These are phyloP conservation scores for Naganishia randhawae DNA, from an alignment of 768 basidiomycete species.

Conservation along the genomic window DNA sequence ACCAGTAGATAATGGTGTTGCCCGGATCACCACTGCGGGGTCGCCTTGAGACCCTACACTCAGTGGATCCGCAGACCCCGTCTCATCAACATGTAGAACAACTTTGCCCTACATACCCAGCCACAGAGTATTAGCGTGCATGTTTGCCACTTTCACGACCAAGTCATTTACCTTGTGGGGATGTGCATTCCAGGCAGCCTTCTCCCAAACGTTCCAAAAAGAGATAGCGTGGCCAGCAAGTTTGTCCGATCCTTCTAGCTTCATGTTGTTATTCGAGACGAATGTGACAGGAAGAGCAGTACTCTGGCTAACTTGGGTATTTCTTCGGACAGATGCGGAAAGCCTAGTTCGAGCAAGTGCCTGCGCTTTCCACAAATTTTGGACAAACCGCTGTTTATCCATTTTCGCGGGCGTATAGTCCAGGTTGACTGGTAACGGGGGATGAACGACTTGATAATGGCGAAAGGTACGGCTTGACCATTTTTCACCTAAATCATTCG, in stretches of 20 bases:
- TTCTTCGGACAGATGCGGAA: slow-evolving; percentile 61
- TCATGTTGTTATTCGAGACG: slow-evolving; percentile 20
- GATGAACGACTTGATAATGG: slow-evolving; percentile 69
- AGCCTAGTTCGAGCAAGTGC: slow-evolving; percentile 69
- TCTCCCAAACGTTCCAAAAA: slow-evolving; percentile 85
- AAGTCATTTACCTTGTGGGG: slow-evolving; percentile 64
- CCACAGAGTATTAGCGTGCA: neutral
- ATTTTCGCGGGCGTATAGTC: slow-evolving; percentile 63
- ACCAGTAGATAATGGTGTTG: slow-evolving; percentile 79
- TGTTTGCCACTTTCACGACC: slow-evolving; percentile 15
- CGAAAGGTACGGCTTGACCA: slow-evolving; percentile 87
- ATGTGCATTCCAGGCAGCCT: slow-evolving; percentile 60
- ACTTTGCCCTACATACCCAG: slow-evolving; percentile 70
- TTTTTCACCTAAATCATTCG: slow-evolving; percentile 72
- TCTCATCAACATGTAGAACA: slow-evolving; percentile 76
- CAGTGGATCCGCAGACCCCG: slow-evolving; percentile 70
- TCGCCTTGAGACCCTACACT: slow-evolving; percentile 67
- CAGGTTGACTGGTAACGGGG: slow-evolving; percentile 63
- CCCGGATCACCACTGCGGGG: slow-evolving; percentile 72
- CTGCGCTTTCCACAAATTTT: slow-evolving; percentile 85
- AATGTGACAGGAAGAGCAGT: slow-evolving; percentile 16
- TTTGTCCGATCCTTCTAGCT: slow-evolving; percentile 13
- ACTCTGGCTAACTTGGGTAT: slow-evolving; percentile 41
- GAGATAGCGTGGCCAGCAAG: slow-evolving; percentile 56
- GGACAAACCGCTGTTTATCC: slow-evolving; percentile 77